Evolutionary conservation across 2,329 filamentous ascomycete genomes (phyloP), one percentile per base, ranked within the genome.

Genomic region (Diaporthe vexans): DNA sequence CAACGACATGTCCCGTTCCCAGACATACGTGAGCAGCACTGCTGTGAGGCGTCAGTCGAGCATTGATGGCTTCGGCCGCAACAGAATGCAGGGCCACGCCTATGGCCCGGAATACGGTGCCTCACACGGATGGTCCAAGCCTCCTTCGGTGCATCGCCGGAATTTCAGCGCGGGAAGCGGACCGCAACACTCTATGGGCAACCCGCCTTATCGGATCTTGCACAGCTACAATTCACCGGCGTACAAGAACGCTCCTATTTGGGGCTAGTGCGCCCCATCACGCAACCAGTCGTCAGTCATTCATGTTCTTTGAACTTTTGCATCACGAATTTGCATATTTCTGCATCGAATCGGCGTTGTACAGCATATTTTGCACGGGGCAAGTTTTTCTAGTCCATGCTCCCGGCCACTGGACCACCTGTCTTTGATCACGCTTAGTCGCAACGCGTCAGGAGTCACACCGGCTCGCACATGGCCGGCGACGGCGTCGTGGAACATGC

Each of bases 221-320:
- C 89, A 91, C 80, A 90, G 88, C 80, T 90, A 91, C 77, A 89
- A 90, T 78, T 89, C 89, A 5, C 88, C 89, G 7, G 88, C 89
- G 8, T 91, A 91, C 77, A 85, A 85, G 37, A 84, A 87, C 48
- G 85, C 83, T 4, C 89, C 88, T 0, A 89, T 90, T n/a, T 90
- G 88, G 88, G 85, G 87, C n/a, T 89, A 76, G 82, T 26, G 4
- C 11, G 21, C n/a, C 40, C 26, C 4, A 13, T 24, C 19, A 21
- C 26, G 33, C 46, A 33, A 24, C 4, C 58, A 21, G 3, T 51
- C 15, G 33, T 59, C 54, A 35, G n/a, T 68, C 51, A 35, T 17
- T 52, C 51, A 48, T 51, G 33, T 26, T 58, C 35, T 37, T 33
- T 24, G 15, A 10, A 21, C 13, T 21, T 51, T 52, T 40, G 46